Evolutionary conservation across 1,139 yeast species (phyloP), one percentile per base, ranked within the genome.

Genomic region (Sugiyamaella paludigena): DNA sequence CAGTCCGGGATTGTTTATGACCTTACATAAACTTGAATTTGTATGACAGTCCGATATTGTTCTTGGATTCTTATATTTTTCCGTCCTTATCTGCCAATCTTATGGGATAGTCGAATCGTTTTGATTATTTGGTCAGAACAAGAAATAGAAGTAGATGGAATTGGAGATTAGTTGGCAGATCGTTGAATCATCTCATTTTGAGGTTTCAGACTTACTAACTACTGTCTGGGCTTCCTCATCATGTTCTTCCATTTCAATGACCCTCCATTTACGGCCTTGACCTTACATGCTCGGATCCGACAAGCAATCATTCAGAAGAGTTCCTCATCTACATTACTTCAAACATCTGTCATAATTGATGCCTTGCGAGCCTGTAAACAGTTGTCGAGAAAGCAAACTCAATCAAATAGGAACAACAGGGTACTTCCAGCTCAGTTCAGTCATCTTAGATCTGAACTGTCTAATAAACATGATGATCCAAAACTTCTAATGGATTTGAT

Each of bases 231-330:
- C 3, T 19, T 19, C 24, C 24, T 19, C n/a, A 29, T 10, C 19
- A 46, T 46, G 49, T 50, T 47, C 37, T 30, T 50, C 32, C 53
- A 40, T 12, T 50, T 50, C 28, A 43, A 36, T 27, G 53, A 50
- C 35, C 48, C 50, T 19, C 53, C 53, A 19, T 44, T 50, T 27
- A 50, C 38, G 28, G 40, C 35, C 4, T 29, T 24, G 13, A 42
- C 36, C 27, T 36, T 50, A 36, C 26, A 32, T 4, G n/a, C 35
- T 6, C 36, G 53, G 27, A 49, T 50, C 19, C 36, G 40, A 13
- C 24, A 16, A 31, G 35, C 43, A 8, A 27, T 50, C 12, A 31
- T 50, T 11, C 39, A 31, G 31, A 13, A 13, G n/a, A 37, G 43
- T 12, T 7, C 15, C 6, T 15, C 15, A 12, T 37, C 43, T 11